Evolutionary conservation across 768 basidiomycete species (phyloP), one percentile per base, ranked within the genome.

Genomic region (Mycena galericulata): DNA sequence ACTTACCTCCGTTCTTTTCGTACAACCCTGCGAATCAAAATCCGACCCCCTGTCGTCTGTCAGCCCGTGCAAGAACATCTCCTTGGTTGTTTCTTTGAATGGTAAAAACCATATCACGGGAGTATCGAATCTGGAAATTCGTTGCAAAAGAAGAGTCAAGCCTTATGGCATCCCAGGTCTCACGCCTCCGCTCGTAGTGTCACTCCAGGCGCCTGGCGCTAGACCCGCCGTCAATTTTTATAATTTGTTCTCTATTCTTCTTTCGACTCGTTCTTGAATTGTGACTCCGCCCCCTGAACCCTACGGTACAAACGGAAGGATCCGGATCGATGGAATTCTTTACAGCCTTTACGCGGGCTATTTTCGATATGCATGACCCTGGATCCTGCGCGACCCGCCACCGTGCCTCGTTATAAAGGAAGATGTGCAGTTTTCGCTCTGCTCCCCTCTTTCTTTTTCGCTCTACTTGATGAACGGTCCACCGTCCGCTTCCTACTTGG

Each of bases 401-500:
- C 45, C 43, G 34, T 15, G 32, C 22, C 24, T 7, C 24, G n/a
- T 43, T 57, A 65, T 57, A 65, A 65, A 56, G n/a, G n/a, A n/a
- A n/a, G n/a, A n/a, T n/a, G n/a, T n/a, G n/a, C n/a, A n/a, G n/a
- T n/a, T n/a, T n/a, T n/a, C n/a, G n/a, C n/a, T n/a, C n/a, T n/a
- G n/a, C n/a, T n/a, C n/a, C n/a, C n/a, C n/a, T n/a, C n/a, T n/a
- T n/a, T n/a, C n/a, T 53, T n/a, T 43, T 17, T 38, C 32, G 29
- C 18, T 24, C 29, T 7, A 6, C 45, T 3, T 24, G 46, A 64
- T 64, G 59, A 12, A 47, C 24, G 18, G 24, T 46, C 63, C 43
- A 53, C 18, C 34, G 12, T 34, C 40, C 29, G 20, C 38, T 15
- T 4, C 46, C 14, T 45, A 49, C 20, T 49, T 40, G 24, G 66